Base-by-base conservation (phyloP, 768 basidiomycete species). In the Amanita polypyramis region DNA sequence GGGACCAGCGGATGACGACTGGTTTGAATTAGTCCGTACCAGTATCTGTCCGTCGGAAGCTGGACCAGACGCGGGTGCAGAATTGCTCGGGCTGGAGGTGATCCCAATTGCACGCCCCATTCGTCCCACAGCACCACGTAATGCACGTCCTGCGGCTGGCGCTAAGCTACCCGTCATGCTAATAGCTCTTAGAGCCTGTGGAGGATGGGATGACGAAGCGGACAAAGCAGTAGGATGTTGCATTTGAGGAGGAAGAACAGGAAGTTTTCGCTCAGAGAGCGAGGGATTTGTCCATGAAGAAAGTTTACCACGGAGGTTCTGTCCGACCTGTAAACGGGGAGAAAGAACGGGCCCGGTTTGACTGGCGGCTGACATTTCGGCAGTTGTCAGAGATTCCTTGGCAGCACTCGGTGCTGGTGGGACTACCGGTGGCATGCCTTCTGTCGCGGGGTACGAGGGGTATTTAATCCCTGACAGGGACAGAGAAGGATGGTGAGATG, bases 111-210 rank as follows among this genome's bases (percentile, higher is more conserved):
- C 70, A 52, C 58, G 53, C 33, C 80, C 80, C 69, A 88, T 77
- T 62, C 78, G 82, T 65, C 87, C 85, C 2, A 85, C 84, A 2
- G 87, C 85, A 49, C 34, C 44, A 45, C 82, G 75, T 57, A 80
- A 82, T 8, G 85, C 86, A 7, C 85, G 70, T 7, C 84, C 85
- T 14, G 83, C 82, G 17, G 80, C 82, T 21, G 84, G 82, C 2
- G 79, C 79, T 41, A 85, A 70, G 35, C 79, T 73, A 33, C 71
- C 73, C 2, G 82, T 76, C 67, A 88, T 79, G 55, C 84, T 86
- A 52, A 87, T 73, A 14, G 85, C 75, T n/a, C 50, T 65, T 58
- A 55, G 61, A 51, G 50, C 61, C 55, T 55, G 58, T 7, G 45
- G 51, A 35, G 34, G 50, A 40, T 37, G 54, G 40, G 35, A 44